These are phyloP conservation scores for Aschersonia sp. DNA, from an alignment of 2,329 filamentous ascomycete species.

Conservation along the genomic window DNA sequence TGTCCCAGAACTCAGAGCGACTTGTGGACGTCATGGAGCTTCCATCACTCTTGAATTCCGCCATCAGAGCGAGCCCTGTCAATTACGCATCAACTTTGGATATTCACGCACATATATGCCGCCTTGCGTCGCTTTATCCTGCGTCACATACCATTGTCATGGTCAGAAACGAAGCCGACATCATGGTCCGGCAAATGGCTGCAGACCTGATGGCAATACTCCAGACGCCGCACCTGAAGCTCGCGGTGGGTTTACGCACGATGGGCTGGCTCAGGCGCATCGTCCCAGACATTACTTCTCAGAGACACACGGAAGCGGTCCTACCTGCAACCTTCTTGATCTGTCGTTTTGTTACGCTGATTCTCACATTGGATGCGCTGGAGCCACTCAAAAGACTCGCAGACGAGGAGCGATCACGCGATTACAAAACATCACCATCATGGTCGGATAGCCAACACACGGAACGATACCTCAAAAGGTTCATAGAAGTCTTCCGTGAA, in stretches of 20 bases:
- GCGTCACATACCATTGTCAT: slow-evolving; percentile 60
- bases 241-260: slow-evolving; percentile 80
- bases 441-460: slow-evolving; percentile 78
- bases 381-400: slow-evolving; percentile 78
- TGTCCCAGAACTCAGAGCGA: slow-evolving; percentile 78
- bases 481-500: slow-evolving; percentile 94
- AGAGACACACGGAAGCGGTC: slow-evolving; percentile 39
- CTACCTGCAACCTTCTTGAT: slow-evolving; percentile 77
- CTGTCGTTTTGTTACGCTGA: slow-evolving; percentile 68
- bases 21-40: slow-evolving; percentile 85
- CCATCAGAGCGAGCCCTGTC: slow-evolving; percentile 49
- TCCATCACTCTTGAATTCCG: slow-evolving; percentile 69
- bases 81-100: slow-evolving; percentile 87
- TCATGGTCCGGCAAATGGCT: slow-evolving; percentile 79
- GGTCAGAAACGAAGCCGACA: slow-evolving; percentile 65
- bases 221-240: slow-evolving; percentile 64
- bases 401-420: slow-evolving; percentile 58
- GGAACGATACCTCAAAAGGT: slow-evolving; percentile 85
- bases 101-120: slow-evolving; percentile 82
- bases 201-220: slow-evolving; percentile 68
- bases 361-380: slow-evolving; percentile 67
- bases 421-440: slow-evolving; percentile 23
- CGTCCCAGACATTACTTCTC: slow-evolving; percentile 53
- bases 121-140: slow-evolving; percentile 71
- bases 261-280: slow-evolving; percentile 84